These are phyloP conservation scores for Kodamaea sagamina DNA, from an alignment of 805 yeast species.

Conservation along the genomic window DNA sequence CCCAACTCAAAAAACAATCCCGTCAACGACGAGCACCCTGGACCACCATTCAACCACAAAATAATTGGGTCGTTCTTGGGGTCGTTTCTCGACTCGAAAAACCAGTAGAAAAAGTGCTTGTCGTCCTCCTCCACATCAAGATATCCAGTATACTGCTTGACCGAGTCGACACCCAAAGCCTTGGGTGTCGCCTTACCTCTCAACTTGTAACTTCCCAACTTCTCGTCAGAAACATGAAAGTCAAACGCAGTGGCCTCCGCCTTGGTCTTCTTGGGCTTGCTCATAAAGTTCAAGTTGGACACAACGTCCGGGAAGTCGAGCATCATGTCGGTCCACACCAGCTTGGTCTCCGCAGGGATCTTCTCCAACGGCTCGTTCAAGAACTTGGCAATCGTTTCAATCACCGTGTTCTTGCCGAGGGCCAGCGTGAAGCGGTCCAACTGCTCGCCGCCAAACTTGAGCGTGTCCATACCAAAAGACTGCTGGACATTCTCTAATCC, in stretches of 20 bases:
- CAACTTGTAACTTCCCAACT: slow-evolving; percentile 52
- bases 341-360: slow-evolving; percentile 50
- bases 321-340: slow-evolving; percentile 66
- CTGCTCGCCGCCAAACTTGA: slow-evolving; percentile 4
- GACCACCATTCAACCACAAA: slow-evolving; percentile 95
- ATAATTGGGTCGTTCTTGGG: slow-evolving; percentile 85
- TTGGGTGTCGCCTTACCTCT: slow-evolving; percentile 64
- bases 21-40: slow-evolving; percentile 91
- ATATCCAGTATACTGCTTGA: slow-evolving; percentile 83
- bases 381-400: slow-evolving; percentile 52
- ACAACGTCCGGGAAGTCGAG: slow-evolving; percentile 59
- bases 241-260: slow-evolving; percentile 28
- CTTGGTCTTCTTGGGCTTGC: slow-evolving; percentile 45
- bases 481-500: slow-evolving; percentile 21
- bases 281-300: slow-evolving; percentile 47
- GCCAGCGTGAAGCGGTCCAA: slow-evolving; percentile 10
- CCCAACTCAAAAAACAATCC: slow-evolving; percentile 93
- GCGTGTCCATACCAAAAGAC: slow-evolving; percentile 10
- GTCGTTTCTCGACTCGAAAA: slow-evolving; percentile 87
- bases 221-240: slow-evolving; percentile 40
- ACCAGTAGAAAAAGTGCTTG: slow-evolving; percentile 92
- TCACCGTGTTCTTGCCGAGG: slow-evolving; percentile 26
- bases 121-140: slow-evolving; percentile 79
- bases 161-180: slow-evolving; percentile 75
- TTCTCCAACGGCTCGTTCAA: slow-evolving; percentile 52